Evolutionary conservation across 78 protist species (phyloP).

Genomic region (Speleostelium caveatum): DNA sequence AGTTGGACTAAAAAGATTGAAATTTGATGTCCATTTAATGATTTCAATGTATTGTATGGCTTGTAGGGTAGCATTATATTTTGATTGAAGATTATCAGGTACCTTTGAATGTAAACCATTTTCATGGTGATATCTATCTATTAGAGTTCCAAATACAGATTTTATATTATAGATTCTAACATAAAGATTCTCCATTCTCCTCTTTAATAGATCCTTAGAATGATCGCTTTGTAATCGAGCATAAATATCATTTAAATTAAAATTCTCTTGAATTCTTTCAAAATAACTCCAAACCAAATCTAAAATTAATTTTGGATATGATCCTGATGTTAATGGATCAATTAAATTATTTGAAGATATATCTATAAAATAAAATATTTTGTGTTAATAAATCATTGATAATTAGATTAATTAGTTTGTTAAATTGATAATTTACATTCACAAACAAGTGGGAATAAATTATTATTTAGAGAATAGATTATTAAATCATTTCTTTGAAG

Average conservation of each 20-base stretch:
- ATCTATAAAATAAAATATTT: no score
- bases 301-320: constrained; percentile 46
- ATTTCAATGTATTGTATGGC: constrained; percentile 11
- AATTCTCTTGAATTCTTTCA: constrained; percentile 1
- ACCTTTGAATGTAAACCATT: not conserved
- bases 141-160: constrained; percentile 1
- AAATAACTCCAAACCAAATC: constrained; percentile 37
- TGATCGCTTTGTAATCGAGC: not conserved
- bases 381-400: no score
- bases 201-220: not conserved
- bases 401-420: no score
- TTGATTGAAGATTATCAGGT: constrained; percentile 28
- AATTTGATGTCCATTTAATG: constrained; percentile 22
- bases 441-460: constrained; percentile 16
- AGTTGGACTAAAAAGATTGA: constrained; percentile 1
- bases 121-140: constrained; percentile 33
- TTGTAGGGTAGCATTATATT: not conserved
- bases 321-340: no score
- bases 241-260: constrained; percentile 20
- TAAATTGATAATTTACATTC: no score
- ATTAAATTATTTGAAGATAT: no score
- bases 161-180: constrained; percentile 14
- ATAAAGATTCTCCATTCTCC: constrained; percentile 8
- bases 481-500: constrained; percentile 33
- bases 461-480: constrained; percentile 34